A percentile compares a stretch with the other conserved stretches of the same genome.
These are phyloP conservation scores for Kwoniella europaea DNA, from an alignment of 768 basidiomycete species.

Conservation along the genomic window DNA sequence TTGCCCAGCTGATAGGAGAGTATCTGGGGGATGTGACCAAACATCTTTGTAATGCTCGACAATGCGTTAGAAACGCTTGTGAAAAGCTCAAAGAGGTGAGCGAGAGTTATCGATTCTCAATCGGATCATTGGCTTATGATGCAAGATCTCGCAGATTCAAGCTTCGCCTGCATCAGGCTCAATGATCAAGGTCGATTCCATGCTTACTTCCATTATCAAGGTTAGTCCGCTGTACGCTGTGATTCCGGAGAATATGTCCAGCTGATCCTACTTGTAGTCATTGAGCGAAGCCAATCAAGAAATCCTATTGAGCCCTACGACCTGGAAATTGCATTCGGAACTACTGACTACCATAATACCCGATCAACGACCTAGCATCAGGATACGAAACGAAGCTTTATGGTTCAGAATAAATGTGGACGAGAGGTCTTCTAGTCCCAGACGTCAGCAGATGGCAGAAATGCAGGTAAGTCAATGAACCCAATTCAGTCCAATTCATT, in stretches of 20 bases:
- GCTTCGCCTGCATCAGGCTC: constrained; percentile 26
- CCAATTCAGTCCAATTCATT: not conserved
- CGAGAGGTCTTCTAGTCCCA: constrained; percentile 39
- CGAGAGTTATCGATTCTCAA: not conserved
- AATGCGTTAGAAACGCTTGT: constrained; percentile 37
- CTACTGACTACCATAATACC: constrained; percentile 14
- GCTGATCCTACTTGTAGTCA: constrained; percentile 14
- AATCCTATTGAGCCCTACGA: constrained; percentile 36
- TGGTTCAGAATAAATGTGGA: constrained; percentile 29
- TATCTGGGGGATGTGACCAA: constrained; percentile 37
- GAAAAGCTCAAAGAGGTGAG: constrained; percentile 45
- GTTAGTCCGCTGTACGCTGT: constrained; percentile 13
- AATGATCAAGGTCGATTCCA: constrained; percentile 26
- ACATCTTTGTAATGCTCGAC: constrained; percentile 38
- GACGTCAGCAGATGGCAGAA: constrained; percentile 52
- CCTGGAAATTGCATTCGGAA: constrained; percentile 33
- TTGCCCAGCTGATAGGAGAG: constrained; percentile 40
- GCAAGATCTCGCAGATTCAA: constrained; percentile 28
- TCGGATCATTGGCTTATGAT: not conserved
- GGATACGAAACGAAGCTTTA: constrained; percentile 32
- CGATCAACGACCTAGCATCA: not conserved
- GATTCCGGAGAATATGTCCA: not conserved
- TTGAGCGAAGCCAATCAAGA: constrained; percentile 32
- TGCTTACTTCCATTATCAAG: constrained; percentile 33
- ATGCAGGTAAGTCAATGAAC: constrained; percentile 35